Evolutionary conservation across 2,329 filamentous ascomycete genomes (phyloP).

Genomic region (Sporothrix inflata): DNA sequence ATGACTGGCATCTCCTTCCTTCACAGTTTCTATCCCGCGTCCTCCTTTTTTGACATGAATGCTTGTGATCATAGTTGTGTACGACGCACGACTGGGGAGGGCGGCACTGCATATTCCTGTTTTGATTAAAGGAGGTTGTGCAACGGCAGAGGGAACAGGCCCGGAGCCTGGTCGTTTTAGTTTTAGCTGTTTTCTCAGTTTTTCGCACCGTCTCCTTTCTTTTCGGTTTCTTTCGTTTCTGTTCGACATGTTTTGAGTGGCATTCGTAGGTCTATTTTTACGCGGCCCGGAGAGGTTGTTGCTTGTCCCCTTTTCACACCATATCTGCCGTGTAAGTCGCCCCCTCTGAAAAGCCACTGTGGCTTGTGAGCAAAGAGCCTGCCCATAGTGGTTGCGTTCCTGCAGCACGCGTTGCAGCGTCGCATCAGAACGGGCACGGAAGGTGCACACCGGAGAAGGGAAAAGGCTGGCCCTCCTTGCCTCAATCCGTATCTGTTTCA

Average conservation of each 20-base stretch:
- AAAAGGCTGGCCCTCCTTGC: background rate
- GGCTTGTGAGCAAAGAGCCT: background rate
- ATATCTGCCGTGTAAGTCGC: background rate
- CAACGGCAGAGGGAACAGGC: background rate
- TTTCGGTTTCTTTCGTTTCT: background rate
- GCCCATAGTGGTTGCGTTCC: slow-evolving; percentile 4
- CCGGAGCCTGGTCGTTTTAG: background rate
- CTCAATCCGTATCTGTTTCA: slow-evolving; percentile 20
- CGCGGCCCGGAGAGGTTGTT: background rate
- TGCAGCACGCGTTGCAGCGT: slow-evolving; percentile 16
- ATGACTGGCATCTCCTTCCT: background rate
- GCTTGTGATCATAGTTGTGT: background rate
- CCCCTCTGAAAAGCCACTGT: background rate
- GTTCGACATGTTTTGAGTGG: background rate
- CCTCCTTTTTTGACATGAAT: background rate
- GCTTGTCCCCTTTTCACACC: background rate
- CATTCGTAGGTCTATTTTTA: slow-evolving; percentile 15
- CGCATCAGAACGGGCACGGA: slow-evolving; percentile 2
- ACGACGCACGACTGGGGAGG: background rate
- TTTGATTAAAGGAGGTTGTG: slow-evolving; percentile 16
- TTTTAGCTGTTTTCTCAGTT: background rate
- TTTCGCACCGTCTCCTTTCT: background rate
- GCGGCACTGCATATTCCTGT: background rate
- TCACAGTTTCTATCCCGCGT: background rate
- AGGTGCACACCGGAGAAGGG: background rate